These are phyloP conservation scores for Quercus rubra DNA, from an alignment of 306 rosid genomes.

Conservation along the genomic window DNA sequence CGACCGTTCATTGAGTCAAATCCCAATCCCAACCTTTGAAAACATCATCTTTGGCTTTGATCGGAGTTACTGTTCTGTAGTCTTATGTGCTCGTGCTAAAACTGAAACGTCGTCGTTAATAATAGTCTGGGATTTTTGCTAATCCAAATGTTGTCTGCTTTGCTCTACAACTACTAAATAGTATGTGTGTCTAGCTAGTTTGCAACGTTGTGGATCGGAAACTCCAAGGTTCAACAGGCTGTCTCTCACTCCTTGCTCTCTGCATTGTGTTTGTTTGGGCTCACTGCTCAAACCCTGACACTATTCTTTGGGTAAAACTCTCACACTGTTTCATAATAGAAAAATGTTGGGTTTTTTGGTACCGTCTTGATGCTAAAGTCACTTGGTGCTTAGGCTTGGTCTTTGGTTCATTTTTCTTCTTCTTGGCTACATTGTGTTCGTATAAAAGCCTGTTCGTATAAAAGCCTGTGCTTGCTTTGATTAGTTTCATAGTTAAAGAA, in stretches of 20 bases:
- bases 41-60: background rate
- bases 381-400: background rate
- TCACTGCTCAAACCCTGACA: constrained; percentile 13
- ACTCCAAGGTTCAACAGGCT: background rate
- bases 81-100: background rate
- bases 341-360: background rate
- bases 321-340: background rate
- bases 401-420: background rate
- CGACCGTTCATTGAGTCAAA: background rate
- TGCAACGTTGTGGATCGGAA: background rate
- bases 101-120: constrained; percentile 10
- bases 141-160: background rate
- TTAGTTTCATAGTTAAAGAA: background rate
- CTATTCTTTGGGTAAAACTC: background rate
- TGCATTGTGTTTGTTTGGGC: background rate
- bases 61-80: background rate
- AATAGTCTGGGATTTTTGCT: constrained; percentile 11
- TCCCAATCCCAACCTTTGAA: background rate
- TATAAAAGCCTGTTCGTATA: background rate
- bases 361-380: background rate
- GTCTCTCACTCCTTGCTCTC: background rate
- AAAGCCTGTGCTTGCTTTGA: background rate
- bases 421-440: background rate
- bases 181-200: background rate
- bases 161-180: background rate